Percentiles rank a stretch among this genome's conserved stretches.
Evolutionary conservation across 345 rosid species (phyloP).

Genomic region (Eucalyptus lansdowneana): DNA sequence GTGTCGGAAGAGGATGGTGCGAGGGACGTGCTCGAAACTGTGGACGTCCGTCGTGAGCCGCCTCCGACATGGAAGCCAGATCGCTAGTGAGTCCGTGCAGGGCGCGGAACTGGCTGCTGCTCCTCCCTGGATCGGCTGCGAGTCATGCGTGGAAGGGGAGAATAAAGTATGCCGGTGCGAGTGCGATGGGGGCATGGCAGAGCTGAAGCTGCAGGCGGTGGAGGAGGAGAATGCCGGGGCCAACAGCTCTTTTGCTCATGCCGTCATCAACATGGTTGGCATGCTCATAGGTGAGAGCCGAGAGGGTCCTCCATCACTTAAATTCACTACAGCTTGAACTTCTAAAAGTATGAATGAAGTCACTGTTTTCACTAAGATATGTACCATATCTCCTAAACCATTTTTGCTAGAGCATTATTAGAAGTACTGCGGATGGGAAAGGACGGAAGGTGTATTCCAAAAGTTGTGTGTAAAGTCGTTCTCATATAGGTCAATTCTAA

Average conservation of each 20-base stretch:
- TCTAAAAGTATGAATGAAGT: not conserved
- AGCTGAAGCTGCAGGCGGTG: not conserved
- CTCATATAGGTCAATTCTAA: not conserved
- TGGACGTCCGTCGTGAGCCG: not conserved
- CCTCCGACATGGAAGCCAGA: slow-evolving; percentile 1
- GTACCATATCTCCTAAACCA: not conserved
- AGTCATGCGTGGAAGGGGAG: slow-evolving; percentile 21
- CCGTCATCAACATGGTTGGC: slow-evolving; percentile 75
- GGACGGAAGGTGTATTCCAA: not conserved
- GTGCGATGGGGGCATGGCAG: not conserved
- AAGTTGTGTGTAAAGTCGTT: not conserved
- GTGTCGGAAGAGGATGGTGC: not conserved
- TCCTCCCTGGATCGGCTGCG: slow-evolving; percentile 1
- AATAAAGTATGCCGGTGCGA: slow-evolving; percentile 6
- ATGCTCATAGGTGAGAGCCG: slow-evolving; percentile 64
- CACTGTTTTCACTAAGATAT: not conserved
- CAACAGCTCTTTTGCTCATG: slow-evolving; percentile 48
- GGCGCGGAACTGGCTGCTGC: slow-evolving; percentile 3
- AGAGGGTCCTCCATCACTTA: not conserved
- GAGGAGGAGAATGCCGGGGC: not conserved
- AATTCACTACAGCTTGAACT: not conserved
- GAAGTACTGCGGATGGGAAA: not conserved
- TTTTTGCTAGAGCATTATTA: not conserved
- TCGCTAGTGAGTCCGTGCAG: slow-evolving; percentile 8
- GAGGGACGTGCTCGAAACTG: not conserved